Percentiles rank a stretch among this genome's conserved stretches.
phyloP scores from a whole-genome alignment of 257 asterid species.

The Solanum habrochaites region DNA sequence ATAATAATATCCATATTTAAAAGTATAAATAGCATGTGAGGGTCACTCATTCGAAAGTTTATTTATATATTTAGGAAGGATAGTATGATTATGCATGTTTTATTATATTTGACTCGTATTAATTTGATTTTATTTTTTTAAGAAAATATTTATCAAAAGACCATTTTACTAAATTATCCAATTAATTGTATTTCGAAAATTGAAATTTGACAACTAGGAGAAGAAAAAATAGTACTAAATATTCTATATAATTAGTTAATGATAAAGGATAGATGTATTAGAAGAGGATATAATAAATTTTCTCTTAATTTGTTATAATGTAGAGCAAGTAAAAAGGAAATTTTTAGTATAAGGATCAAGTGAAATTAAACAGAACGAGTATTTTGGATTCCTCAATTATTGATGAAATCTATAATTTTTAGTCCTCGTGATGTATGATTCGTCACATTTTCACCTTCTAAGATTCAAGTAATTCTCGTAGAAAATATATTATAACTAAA shows the following conservation, averaged over 20 bases:
- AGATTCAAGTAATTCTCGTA: neutral
- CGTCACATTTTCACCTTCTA: neutral
- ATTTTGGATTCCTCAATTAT: neutral
- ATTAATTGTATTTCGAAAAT: neutral
- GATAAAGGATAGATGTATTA: neutral
- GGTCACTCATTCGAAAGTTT: neutral
- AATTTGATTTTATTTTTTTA: neutral
- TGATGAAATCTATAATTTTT: neutral
- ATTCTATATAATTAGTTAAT: neutral
- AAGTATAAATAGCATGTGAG: neutral
- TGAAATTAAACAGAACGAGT: neutral
- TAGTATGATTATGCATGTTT: neutral
- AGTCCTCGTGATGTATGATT: neutral
- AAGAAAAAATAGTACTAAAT: neutral
- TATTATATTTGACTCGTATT: neutral
- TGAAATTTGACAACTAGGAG: neutral
- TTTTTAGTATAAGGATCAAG: neutral
- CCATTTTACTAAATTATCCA: neutral
- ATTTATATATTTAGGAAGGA: neutral
- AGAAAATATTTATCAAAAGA: neutral
- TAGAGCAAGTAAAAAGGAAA: neutral
- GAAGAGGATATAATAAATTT: neutral
- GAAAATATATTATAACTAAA: neutral
- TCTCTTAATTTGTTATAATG: neutral
- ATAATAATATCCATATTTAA: neutral